Conservation (phyloP, 768 basidiomycete genomes). For the Auricularia cornea region DNA sequence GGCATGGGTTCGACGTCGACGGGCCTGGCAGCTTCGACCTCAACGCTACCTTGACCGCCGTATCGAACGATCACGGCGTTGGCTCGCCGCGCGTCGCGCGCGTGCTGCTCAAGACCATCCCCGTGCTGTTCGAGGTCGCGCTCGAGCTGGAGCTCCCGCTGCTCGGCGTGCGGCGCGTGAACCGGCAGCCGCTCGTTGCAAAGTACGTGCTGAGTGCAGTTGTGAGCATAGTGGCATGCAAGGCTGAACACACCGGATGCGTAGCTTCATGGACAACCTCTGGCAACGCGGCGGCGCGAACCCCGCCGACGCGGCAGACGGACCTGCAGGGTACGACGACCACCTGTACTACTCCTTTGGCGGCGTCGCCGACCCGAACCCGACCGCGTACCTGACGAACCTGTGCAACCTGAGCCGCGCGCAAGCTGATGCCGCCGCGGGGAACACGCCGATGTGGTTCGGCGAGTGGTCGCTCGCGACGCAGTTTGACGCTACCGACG, state of each 20-base stretch:
- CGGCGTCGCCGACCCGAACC: constrained; percentile 63
- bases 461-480: constrained; percentile 59
- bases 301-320: constrained; percentile 57
- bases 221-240: too few species aligned
- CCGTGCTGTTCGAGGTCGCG: constrained; percentile 28
- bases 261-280: constrained; percentile 71
- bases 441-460: constrained; percentile 44
- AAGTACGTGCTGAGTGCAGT: too few species aligned
- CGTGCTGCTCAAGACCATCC: constrained; percentile 28
- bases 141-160: constrained; percentile 13
- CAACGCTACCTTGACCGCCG: constrained; percentile 25
- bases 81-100: constrained; percentile 22
- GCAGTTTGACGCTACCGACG: constrained; percentile 52
- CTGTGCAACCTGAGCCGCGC: constrained; percentile 64
- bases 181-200: constrained; percentile 25
- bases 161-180: constrained; percentile 13
- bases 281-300: constrained; percentile 68
- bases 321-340: constrained; percentile 70
- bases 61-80: constrained; percentile 10
- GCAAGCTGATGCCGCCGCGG: constrained; percentile 34
- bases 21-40: constrained; percentile 19
- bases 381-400: constrained; percentile 53
- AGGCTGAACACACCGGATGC: too few species aligned
- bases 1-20: not conserved
- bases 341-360: constrained; percentile 39